Evolutionary conservation across 768 basidiomycete genomes (phyloP).

Genomic region (Pisolithus microcarpus): DNA sequence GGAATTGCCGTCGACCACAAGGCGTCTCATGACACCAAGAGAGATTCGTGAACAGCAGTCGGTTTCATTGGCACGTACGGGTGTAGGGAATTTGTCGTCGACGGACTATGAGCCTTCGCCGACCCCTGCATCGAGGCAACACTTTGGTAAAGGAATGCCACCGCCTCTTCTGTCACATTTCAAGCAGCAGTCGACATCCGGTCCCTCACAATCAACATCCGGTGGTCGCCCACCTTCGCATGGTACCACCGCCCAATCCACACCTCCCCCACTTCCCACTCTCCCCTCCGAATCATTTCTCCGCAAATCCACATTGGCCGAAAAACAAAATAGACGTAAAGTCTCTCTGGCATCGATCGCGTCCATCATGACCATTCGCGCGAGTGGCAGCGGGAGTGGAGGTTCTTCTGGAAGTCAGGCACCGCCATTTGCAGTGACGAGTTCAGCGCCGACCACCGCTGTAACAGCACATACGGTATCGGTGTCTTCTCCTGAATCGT

Average conservation of each 20-base stretch:
- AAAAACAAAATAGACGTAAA: slow-evolving; percentile 32
- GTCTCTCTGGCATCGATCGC: slow-evolving; percentile 38
- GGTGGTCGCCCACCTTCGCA: no score
- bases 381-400: slow-evolving; percentile 5
- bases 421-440: slow-evolving; percentile 42
- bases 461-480: slow-evolving; percentile 60
- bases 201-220: no score
- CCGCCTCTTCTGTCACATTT: slow-evolving; percentile 8
- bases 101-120: slow-evolving; percentile 40
- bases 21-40: slow-evolving; percentile 52
- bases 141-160: slow-evolving; percentile 1
- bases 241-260: slow-evolving; percentile 14
- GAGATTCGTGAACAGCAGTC: slow-evolving; percentile 44
- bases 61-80: slow-evolving; percentile 6
- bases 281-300: slow-evolving; percentile 52
- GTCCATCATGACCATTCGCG: slow-evolving; percentile 42
- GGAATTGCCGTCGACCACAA: slow-evolving; percentile 20
- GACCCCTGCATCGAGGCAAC: slow-evolving; percentile 34
- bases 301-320: slow-evolving; percentile 16
- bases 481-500: slow-evolving; percentile 21
- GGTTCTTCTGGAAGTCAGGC: neutral
- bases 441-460: slow-evolving; percentile 58
- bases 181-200: no score
- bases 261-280: slow-evolving; percentile 52
- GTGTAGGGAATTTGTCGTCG: slow-evolving; percentile 20